Base-by-base conservation (phyloP, 805 yeast genomes). In the Yamadazyma endophytica region DNA sequence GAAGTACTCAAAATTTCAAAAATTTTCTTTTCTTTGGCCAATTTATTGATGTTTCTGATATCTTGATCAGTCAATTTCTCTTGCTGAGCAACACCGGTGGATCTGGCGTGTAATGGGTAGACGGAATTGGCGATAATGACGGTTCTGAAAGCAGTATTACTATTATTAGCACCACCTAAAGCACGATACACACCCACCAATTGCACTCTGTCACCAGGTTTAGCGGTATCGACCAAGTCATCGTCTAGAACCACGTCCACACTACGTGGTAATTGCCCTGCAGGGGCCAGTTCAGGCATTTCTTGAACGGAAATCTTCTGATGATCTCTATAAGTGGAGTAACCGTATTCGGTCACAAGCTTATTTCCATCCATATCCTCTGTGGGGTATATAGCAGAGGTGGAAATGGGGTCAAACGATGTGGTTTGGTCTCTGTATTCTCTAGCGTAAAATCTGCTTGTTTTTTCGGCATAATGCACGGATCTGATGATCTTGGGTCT, bases 211-310 rank as follows among this genome's bases (percentile, higher is more conserved):
- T 92, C 98, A 48, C 98, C 98, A 0, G 98, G 97, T 55, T 92
- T 92, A 28, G 85, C 82, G 34, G 61, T 65, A 54, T 92, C 98
- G 2, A 92, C 97, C 42, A 92, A 69, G 54, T 92, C 98, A 50
- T 89, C 97, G 56, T 90, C 96, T 48, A 92, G 63, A n/a, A 90
- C 76, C 15, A 90, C 82, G 51, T 92, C 98, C 21, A 92, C 73
- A 2, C 95, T 80, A 49, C 97, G 72, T 21, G 98, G 98, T 41
- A 92, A 69, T 61, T 90, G 97, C 35, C 98, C 98, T 1, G 97
- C 95, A 11, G 97, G 98, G 1, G 97, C 96, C 41, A 81, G 71
- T 62, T 92, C 97, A 1, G 98, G 97, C 86, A 92, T 85, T 63
- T 92, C 98, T 58, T 92, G 98, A 21, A 92, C 82, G 0, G 96